Evolutionary conservation across 2,329 filamentous ascomycete species (phyloP).

Genomic region (Alternaria arborescens): DNA sequence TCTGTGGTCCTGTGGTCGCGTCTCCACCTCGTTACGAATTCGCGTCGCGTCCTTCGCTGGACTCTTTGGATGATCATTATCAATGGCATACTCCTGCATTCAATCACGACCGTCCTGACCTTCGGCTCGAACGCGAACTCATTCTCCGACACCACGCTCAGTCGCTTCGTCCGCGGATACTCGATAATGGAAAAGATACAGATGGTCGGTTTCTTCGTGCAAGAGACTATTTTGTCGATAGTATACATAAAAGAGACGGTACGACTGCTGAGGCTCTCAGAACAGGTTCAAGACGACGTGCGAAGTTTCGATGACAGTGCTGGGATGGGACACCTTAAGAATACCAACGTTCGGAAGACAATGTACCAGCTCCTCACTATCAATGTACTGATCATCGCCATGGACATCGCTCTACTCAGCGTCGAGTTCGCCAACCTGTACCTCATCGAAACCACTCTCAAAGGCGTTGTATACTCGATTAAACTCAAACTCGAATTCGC

Average conservation of each 20-base stretch:
- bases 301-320: constrained; percentile 45
- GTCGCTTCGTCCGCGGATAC: constrained; percentile 48
- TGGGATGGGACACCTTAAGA: constrained; percentile 28
- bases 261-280: constrained; percentile 51
- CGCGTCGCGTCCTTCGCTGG: constrained; percentile 57
- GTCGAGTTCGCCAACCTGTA: constrained; percentile 47
- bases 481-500: constrained; percentile 66
- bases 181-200: constrained; percentile 57
- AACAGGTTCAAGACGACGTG: constrained; percentile 35
- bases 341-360: constrained; percentile 34
- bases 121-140: constrained; percentile 60
- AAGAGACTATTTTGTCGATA: constrained; percentile 51
- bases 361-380: constrained; percentile 49
- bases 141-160: constrained; percentile 26
- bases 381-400: constrained; percentile 46
- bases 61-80: constrained; percentile 67
- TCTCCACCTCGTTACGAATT: constrained; percentile 66
- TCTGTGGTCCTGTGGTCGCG: constrained; percentile 69
- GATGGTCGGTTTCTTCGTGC: constrained; percentile 55
- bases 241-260: constrained; percentile 65
- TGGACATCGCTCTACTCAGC: constrained; percentile 41
- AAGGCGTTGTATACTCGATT: constrained; percentile 56
- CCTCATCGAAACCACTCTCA: constrained; percentile 49
- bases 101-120: constrained; percentile 63
- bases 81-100: constrained; percentile 63